Conservation (phyloP, 768 basidiomycete genomes). For the Amyloporia xantha region DNA sequence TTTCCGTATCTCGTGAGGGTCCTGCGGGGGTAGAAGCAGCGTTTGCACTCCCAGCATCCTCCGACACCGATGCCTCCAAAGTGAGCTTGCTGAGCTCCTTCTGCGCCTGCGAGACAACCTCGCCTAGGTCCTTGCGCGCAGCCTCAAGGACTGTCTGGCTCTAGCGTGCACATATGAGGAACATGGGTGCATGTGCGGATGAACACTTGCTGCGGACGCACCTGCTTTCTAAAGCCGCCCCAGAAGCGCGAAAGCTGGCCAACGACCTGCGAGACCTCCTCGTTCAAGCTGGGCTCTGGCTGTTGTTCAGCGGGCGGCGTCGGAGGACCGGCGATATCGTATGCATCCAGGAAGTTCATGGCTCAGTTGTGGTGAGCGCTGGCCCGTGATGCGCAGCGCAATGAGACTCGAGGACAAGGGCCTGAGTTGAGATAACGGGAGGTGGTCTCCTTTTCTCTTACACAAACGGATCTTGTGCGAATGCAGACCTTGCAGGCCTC, state of each 20-base stretch:
- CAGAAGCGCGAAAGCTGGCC: conserved; percentile 84
- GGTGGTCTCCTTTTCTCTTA: too few species aligned
- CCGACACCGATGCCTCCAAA: conserved; percentile 27
- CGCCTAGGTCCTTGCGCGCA: conserved; percentile 66
- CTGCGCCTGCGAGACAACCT: conserved; percentile 75
- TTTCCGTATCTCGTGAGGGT: not conserved
- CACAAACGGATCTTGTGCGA: too few species aligned
- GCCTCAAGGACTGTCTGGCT: conserved; percentile 62
- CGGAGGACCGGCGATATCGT: conserved; percentile 45
- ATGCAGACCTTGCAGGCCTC: too few species aligned
- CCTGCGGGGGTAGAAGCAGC: conserved; percentile 9
- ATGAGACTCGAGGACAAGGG: too few species aligned
- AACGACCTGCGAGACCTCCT: conserved; percentile 85
- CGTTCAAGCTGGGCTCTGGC: conserved; percentile 59
- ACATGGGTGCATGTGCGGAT: not conserved
- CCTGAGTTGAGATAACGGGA: too few species aligned
- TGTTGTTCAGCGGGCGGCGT: conserved; percentile 40
- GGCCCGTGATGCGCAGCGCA: too few species aligned
- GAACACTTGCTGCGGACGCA: conserved; percentile 32
- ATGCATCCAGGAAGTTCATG: conserved; percentile 76
- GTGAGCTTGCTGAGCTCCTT: conserved; percentile 63
- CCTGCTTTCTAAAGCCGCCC: conserved; percentile 91
- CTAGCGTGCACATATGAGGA: conserved; percentile 28
- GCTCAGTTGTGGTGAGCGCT: too few species aligned
- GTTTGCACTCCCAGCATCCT: conserved; percentile 3